Percentiles rank a stretch among this genome's conserved stretches.
These are phyloP conservation scores for Leccinum broughii DNA, from an alignment of 768 basidiomycete genomes.

Conservation along the genomic window DNA sequence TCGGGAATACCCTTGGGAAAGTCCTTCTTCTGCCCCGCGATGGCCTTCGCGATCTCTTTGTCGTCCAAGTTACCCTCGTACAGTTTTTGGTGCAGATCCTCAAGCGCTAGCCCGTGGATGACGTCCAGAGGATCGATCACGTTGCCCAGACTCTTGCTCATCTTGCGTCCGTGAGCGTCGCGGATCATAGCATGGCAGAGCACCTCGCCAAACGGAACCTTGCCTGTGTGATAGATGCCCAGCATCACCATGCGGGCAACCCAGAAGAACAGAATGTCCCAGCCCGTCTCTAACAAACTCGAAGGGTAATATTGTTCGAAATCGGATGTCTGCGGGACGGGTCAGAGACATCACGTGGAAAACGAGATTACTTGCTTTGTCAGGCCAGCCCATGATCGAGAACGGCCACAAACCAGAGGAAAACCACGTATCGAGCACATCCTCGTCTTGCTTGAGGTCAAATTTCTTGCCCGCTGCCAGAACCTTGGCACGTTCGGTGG, in stretches of 20 bases:
- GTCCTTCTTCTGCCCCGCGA: constrained; percentile 96
- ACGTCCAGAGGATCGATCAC: constrained; percentile 97
- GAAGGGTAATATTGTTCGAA: constrained; percentile 83
- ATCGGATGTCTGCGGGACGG: constrained; percentile 53
- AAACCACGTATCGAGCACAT: constrained; percentile 99
- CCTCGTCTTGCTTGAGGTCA: constrained; percentile 87
- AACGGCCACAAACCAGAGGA: constrained; percentile 97
- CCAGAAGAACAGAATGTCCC: constrained; percentile 99
- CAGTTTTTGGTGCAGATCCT: constrained; percentile 82
- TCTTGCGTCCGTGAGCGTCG: constrained; percentile 97
- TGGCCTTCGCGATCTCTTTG: constrained; percentile 88
- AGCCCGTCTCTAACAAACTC: constrained; percentile 93
- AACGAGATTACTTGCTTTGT: constrained; percentile 55
- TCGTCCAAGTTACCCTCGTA: constrained; percentile 91
- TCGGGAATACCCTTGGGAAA: constrained; percentile 99
- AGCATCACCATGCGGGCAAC: constrained; percentile 98
- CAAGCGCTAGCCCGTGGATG: constrained; percentile 79
- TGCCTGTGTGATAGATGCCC: constrained; percentile 82
- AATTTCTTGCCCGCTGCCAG: constrained; percentile 70
- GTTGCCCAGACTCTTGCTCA: constrained; percentile 98
- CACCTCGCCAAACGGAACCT: constrained; percentile 94
- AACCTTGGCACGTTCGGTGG: constrained; percentile 68
- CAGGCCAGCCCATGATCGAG: constrained; percentile 97
- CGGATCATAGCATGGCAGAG: constrained; percentile 99
- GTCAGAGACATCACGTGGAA: constrained; percentile 2